A percentile compares a stretch with the other conserved stretches of the same genome.
Conservation (phyloP, 2,329 filamentous ascomycete genomes). For the Diaporthe sp. region DNA sequence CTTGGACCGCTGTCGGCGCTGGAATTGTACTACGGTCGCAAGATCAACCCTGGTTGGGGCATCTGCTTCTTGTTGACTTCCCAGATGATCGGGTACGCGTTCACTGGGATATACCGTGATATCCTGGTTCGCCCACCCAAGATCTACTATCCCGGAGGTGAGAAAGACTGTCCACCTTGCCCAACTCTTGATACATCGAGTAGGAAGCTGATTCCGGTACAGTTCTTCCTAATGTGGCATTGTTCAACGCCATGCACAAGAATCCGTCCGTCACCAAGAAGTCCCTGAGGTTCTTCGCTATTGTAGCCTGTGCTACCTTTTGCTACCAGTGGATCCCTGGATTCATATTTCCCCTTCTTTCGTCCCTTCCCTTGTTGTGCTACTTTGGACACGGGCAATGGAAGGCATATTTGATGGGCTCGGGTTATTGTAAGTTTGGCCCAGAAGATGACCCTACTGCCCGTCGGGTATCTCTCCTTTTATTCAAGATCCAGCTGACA, state of each 20-base stretch:
- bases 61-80: conserved; percentile 47
- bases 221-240: conserved; percentile 46
- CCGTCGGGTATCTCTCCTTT: neutral
- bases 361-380: conserved; percentile 46
- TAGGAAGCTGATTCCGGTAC: neutral
- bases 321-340: conserved; percentile 49
- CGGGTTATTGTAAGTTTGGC: conserved; percentile 38
- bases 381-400: conserved; percentile 49
- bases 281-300: conserved; percentile 46
- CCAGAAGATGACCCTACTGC: neutral
- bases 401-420: conserved; percentile 48
- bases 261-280: conserved; percentile 46
- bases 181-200: no score
- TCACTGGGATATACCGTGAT: conserved; percentile 46
- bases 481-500: neutral
- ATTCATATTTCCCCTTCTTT: conserved; percentile 47
- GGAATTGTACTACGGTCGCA: conserved; percentile 47
- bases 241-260: conserved; percentile 49
- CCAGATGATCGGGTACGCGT: conserved; percentile 49
- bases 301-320: conserved; percentile 45
- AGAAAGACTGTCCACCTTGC: neutral
- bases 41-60: conserved; percentile 45
- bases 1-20: conserved; percentile 47
- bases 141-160: conserved; percentile 47
- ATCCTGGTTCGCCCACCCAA: conserved; percentile 48